Evolutionary conservation across 352 stramenopile species (phyloP).

Genomic region (Ophiocytium majus): DNA sequence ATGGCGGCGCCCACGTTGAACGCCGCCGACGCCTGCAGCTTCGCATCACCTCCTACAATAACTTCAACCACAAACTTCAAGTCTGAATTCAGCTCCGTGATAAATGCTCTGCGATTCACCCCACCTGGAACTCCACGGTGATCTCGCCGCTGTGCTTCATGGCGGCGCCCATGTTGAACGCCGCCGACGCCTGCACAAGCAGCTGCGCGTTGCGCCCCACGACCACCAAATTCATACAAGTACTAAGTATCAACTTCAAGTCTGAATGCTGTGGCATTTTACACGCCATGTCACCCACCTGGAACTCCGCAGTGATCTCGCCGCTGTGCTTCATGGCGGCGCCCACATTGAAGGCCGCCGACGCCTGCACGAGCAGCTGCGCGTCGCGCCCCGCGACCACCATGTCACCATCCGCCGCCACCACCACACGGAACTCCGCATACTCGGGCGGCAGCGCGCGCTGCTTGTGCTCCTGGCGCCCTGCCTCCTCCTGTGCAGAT

Average conservation of each 20-base stretch:
- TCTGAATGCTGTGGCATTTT: too few species aligned
- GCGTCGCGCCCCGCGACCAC: background rate
- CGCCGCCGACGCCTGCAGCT: background rate
- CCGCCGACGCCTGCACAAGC: background rate
- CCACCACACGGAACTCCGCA: background rate
- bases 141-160: conserved; percentile 1
- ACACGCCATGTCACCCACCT: background rate
- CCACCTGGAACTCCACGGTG: background rate
- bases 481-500: conserved; percentile 23
- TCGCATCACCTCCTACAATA: too few species aligned
- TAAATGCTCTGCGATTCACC: too few species aligned
- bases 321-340: background rate
- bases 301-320: conserved; percentile 2
- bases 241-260: too few species aligned
- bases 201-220: background rate
- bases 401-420: background rate
- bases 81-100: too few species aligned
- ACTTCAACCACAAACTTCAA: too few species aligned
- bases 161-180: background rate
- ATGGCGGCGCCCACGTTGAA: background rate
- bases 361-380: background rate
- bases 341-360: background rate
- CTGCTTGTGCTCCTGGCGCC: background rate
- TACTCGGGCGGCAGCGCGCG: conserved; percentile 1
- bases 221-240: too few species aligned